Base-by-base conservation (phyloP, 352 stramenopile species). In the Globisporangium uncinulatum region DNA sequence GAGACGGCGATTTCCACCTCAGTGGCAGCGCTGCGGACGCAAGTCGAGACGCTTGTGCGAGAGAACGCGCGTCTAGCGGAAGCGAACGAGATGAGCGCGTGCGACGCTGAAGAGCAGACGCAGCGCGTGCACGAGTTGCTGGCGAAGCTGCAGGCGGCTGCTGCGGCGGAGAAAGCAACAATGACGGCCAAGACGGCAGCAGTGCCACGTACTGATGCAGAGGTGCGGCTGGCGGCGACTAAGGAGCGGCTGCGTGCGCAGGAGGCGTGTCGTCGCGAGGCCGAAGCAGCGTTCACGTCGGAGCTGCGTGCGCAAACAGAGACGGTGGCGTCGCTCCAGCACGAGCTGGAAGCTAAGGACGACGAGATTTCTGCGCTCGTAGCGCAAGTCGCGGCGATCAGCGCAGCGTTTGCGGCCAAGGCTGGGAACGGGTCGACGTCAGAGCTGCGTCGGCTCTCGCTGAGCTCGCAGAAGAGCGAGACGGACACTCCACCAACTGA, bases 11-110 rank as follows among this genome's bases (percentile, higher is more conserved):
- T 56, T 1, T 57, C 55, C 0, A 54, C 54, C 17, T 63, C 62
- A 8, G 73, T 83, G 45, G 76, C 82, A 29, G 24, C 24, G 24
- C 69, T 89, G 21, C 76, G 75, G 11, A 68, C 67, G 0, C 74
- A 90, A 31, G 67, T 88, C 54, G 75, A 88, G 54, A 45, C 76
- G 54, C 54, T 88, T 34, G 66, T 86, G 15, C 70, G 67, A 15
- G 75, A 90, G 59, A 87, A 88, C 41, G 59, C 59, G 10, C 69
- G 65, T n/a, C 62, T 76, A 17, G 45, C 42, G 0, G 75, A 84
- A 15, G 24, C 66, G 34, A 73, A 55, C 10, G 51, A 74, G 46
- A 74, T 73, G 66, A 74, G 55, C 52, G 51, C 44, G 6, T 67
- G 61, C 41, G 66, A 78, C 34, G 58, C 62, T 7, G 70, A 78